These are phyloP conservation scores for Amanita molliuscula DNA, from an alignment of 768 basidiomycete genomes.

Conservation along the genomic window DNA sequence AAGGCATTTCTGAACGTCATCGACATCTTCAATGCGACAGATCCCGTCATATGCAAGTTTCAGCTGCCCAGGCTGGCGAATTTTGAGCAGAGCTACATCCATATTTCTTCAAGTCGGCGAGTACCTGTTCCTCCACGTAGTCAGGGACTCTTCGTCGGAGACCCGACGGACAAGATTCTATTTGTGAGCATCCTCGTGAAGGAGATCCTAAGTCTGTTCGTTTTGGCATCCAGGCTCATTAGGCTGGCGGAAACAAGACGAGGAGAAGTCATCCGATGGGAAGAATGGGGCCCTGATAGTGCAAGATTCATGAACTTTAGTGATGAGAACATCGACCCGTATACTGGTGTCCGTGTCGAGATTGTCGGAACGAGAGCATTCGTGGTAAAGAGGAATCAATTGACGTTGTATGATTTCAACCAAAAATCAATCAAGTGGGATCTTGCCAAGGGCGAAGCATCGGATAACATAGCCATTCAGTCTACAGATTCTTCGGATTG, in stretches of 20 bases:
- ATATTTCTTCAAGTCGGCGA: background rate
- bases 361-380: conserved; percentile 38
- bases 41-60: background rate
- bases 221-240: background rate
- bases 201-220: background rate
- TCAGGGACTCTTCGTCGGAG: background rate
- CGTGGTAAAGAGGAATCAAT: conserved; percentile 7
- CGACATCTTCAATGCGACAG: background rate
- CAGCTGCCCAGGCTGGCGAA: background rate
- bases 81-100: background rate
- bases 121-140: background rate
- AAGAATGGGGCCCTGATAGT: conserved; percentile 38
- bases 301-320: conserved; percentile 24
- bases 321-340: background rate
- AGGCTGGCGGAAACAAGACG: background rate
- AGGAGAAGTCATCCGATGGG: conserved; percentile 22
- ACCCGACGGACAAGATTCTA: background rate
- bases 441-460: background rate
- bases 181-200: background rate
- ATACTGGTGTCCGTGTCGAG: conserved; percentile 13
- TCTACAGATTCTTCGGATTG: background rate
- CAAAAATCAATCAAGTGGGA: background rate
- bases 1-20: background rate
- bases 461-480: background rate
- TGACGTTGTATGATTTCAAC: conserved; percentile 4